Evolutionary conservation across 1,139 yeast species (phyloP).

Genomic region (Protomyces inundatus): DNA sequence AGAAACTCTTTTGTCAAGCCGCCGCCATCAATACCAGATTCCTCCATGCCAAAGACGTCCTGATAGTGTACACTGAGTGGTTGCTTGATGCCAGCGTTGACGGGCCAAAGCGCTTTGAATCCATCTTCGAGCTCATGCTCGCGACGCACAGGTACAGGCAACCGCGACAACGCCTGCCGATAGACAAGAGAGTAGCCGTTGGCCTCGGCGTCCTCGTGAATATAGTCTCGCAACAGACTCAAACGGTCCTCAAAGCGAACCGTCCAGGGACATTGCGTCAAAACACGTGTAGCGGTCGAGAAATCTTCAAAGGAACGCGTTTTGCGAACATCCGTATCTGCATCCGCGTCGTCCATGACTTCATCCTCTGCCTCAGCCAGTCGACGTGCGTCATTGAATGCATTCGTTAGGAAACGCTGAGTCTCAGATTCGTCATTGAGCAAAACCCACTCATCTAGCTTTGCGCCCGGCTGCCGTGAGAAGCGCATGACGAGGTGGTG

Average conservation of each 20-base stretch:
- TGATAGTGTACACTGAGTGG: constrained; percentile 60
- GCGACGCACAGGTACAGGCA: constrained; percentile 59
- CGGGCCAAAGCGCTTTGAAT: constrained; percentile 49
- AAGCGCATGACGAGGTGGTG: constrained; percentile 49
- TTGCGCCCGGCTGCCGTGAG: constrained; percentile 49
- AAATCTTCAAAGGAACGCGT: no score
- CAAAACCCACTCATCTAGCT: constrained; percentile 14
- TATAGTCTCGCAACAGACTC: constrained; percentile 60
- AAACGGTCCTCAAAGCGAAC: constrained; percentile 72
- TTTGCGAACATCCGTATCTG: constrained; percentile 12
- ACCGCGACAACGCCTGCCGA: constrained; percentile 34
- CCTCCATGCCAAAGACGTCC: constrained; percentile 67
- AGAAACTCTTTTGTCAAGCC: constrained; percentile 90
- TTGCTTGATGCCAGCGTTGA: constrained; percentile 53
- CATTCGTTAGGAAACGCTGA: constrained; percentile 33
- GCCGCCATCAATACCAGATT: constrained; percentile 95
- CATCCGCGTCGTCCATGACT: constrained; percentile 31
- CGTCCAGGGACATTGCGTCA: constrained; percentile 65
- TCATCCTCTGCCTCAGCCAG: constrained; percentile 23
- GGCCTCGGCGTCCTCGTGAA: constrained; percentile 48
- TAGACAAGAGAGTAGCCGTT: constrained; percentile 28
- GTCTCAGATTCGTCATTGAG: constrained; percentile 28
- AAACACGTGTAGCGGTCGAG: constrained; percentile 1
- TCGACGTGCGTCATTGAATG: no score
- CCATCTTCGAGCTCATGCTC: constrained; percentile 72